phyloP scores from a whole-genome alignment of 108 stramenopile genomes.

The Nitzschia sp. region DNA sequence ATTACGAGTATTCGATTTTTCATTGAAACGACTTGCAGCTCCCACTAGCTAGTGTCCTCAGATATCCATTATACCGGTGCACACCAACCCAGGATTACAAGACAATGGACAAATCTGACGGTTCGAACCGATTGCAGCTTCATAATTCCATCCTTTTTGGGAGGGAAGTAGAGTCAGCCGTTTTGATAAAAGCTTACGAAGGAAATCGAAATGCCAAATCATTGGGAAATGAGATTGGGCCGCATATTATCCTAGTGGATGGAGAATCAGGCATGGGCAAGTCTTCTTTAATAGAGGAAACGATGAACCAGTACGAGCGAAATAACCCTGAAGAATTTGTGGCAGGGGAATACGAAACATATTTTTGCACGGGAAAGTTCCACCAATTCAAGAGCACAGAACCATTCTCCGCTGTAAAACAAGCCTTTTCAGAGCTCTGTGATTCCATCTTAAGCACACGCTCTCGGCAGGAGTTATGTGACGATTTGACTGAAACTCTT shows the following conservation, averaged over 20 bases:
- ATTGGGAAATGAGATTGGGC: not conserved
- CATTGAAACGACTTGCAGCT: no score
- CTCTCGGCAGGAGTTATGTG: not conserved
- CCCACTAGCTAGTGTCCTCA: no score
- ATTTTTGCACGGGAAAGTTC: not conserved
- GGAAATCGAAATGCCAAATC: not conserved
- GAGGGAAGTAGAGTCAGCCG: not conserved
- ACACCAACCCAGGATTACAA: no score
- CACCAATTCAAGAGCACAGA: not conserved
- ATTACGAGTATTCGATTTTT: no score
- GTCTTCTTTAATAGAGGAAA: not conserved
- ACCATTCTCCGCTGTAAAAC: not conserved
- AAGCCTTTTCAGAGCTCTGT: not conserved
- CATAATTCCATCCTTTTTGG: not conserved
- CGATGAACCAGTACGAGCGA: not conserved
- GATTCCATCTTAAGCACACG: not conserved
- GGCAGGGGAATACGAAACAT: not conserved
- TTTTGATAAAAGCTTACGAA: not conserved
- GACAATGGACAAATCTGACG: not conserved
- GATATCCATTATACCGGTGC: no score
- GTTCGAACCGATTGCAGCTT: not conserved
- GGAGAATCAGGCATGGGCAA: not conserved
- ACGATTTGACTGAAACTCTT: not conserved
- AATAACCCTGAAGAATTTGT: not conserved
- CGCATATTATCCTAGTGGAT: not conserved